A percentile compares a stretch with the other conserved stretches of the same genome.
phyloP scores from a whole-genome alignment of 2,329 filamentous ascomycete species.

The Leptographium wingfieldii region DNA sequence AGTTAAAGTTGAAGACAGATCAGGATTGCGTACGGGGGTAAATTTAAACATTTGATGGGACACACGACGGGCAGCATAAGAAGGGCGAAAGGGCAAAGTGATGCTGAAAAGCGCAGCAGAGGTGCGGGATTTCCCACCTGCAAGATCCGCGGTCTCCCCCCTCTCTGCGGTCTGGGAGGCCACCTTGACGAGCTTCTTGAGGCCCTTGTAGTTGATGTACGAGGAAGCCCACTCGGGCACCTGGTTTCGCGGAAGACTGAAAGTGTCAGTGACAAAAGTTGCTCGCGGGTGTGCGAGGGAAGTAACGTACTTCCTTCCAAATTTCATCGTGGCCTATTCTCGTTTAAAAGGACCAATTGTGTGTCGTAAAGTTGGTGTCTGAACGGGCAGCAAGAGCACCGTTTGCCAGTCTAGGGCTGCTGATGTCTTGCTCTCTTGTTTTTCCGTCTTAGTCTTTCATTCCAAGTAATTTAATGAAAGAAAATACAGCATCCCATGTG shows the following conservation, averaged over 20 bases:
- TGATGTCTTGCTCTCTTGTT: neutral
- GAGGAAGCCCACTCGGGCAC: constrained; percentile 75
- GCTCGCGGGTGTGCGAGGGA: neutral
- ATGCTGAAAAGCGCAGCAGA: constrained; percentile 16
- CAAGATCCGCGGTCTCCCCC: constrained; percentile 71
- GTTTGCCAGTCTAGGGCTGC: neutral
- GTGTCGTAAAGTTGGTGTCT: neutral
- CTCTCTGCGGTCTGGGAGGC: constrained; percentile 52
- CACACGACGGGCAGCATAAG: neutral
- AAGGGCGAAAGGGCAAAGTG: neutral
- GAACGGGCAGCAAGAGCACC: neutral
- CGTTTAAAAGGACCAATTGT: neutral
- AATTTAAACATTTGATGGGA: neutral
- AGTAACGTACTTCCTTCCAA: constrained; percentile 21
- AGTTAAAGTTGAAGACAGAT: neutral
- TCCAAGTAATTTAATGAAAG: neutral
- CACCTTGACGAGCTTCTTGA: constrained; percentile 92
- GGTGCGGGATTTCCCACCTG: constrained; percentile 50
- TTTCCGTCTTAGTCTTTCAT: neutral
- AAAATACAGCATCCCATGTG: neutral
- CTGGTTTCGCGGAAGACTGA: constrained; percentile 58
- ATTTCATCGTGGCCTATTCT: constrained; percentile 20
- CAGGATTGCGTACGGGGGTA: neutral
- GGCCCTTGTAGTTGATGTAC: constrained; percentile 80
- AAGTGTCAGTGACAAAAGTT: neutral